phyloP scores from a whole-genome alignment of 2,329 filamentous ascomycete species.

The Aspergillus fumigatiaffinis region DNA sequence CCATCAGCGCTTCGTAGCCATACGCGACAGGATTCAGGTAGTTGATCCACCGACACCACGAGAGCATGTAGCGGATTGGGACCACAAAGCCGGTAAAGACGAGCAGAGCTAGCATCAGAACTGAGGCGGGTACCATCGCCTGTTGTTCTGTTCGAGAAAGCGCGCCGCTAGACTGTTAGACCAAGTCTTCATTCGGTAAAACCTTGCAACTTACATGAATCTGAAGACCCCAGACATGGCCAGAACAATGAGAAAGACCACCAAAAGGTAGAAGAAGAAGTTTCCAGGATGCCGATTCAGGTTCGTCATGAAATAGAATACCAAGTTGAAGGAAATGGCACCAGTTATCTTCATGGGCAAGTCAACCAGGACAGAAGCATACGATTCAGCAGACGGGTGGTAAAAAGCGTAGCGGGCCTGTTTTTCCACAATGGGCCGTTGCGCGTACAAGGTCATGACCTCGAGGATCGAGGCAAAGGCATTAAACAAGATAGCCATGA shows the following conservation, averaged over 20 bases:
- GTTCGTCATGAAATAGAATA: slow-evolving; percentile 83
- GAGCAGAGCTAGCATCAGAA: slow-evolving; percentile 43
- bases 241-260: slow-evolving; percentile 69
- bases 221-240: slow-evolving; percentile 86
- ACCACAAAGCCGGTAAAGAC: slow-evolving; percentile 51
- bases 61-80: slow-evolving; percentile 60
- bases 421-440: slow-evolving; percentile 90
- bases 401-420: slow-evolving; percentile 86
- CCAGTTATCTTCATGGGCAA: slow-evolving; percentile 77
- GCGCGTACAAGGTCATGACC: slow-evolving; percentile 73
- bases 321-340: slow-evolving; percentile 70
- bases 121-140: slow-evolving; percentile 53
- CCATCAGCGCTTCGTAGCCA: slow-evolving; percentile 73
- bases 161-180: slow-evolving; percentile 45
- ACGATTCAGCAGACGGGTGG: slow-evolving; percentile 81
- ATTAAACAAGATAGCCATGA: slow-evolving; percentile 84
- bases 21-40: slow-evolving; percentile 78
- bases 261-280: slow-evolving; percentile 83
- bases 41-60: slow-evolving; percentile 79
- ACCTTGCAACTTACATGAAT: slow-evolving; percentile 48
- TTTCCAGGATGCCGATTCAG: slow-evolving; percentile 67
- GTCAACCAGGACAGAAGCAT: slow-evolving; percentile 80
- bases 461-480: slow-evolving; percentile 77
- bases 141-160: slow-evolving; percentile 63
- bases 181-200: too few relatives aligned